Conservation (phyloP, 352 stramenopile genomes). For the Phytophthora boehmeriae region DNA sequence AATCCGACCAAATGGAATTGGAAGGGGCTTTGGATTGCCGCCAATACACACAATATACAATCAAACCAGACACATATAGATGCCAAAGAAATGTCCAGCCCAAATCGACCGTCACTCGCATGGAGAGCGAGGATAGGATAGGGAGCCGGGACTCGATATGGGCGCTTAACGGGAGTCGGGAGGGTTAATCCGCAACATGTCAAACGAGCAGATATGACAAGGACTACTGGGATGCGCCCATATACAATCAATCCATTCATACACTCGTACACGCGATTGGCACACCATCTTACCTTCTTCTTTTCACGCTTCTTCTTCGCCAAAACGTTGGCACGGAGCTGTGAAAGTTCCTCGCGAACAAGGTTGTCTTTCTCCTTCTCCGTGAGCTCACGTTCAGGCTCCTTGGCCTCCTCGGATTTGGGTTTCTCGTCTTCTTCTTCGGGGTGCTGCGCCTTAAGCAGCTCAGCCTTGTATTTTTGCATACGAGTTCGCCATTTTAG, state of each 20-base stretch:
- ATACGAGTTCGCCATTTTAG: slow-evolving; percentile 98
- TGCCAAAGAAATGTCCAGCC: slow-evolving; percentile 50
- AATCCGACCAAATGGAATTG: slow-evolving; percentile 81
- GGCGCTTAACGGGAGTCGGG: slow-evolving; percentile 90
- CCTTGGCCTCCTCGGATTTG: slow-evolving; percentile 31
- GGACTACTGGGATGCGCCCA: slow-evolving; percentile 90
- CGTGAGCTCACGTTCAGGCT: slow-evolving; percentile 63
- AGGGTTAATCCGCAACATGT: slow-evolving; percentile 91
- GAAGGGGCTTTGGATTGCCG: slow-evolving; percentile 88
- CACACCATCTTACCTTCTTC: slow-evolving; percentile 78
- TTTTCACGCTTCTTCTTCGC: slow-evolving; percentile 91
- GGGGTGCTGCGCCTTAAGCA: slow-evolving; percentile 64
- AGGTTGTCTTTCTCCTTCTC: slow-evolving; percentile 85
- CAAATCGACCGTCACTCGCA: slow-evolving; percentile 80
- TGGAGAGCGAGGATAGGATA: slow-evolving; percentile 59
- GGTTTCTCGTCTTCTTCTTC: slow-evolving; percentile 53
- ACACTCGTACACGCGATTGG: slow-evolving; percentile 23
- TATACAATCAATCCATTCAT: slow-evolving; percentile 28
- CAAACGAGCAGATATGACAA: slow-evolving; percentile 79
- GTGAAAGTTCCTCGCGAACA: slow-evolving; percentile 83
- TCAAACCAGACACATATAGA: slow-evolving; percentile 20
- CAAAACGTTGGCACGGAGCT: slow-evolving; percentile 73
- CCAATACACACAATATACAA: slow-evolving; percentile 40
- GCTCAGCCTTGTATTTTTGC: slow-evolving; percentile 83
- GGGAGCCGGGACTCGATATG: slow-evolving; percentile 58